Evolutionary conservation across 768 basidiomycete genomes (phyloP), one percentile per base, ranked within the genome.

Genomic region (Psilocybe cyanescens): DNA sequence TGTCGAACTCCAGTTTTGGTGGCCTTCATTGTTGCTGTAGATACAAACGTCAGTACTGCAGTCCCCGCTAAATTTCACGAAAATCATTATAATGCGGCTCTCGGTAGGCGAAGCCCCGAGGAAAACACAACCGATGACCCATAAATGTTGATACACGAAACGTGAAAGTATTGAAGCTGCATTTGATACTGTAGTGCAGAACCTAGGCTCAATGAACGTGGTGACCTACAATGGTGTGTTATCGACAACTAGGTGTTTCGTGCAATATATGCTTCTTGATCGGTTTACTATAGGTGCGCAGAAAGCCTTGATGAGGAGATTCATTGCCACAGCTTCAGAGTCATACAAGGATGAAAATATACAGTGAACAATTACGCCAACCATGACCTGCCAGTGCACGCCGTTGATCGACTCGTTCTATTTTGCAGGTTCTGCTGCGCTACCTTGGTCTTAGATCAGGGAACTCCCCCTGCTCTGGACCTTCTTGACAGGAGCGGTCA

Each of bases 201-300:
- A 71, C 8, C 76, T 83, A 51, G 82, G 80, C 7, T 69, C 75
- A 12, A 65, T 82, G 4, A 81, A 80, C 45, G 69, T 82, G 45
- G 80, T 84, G 6, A 69, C 81, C 44, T 82, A 77, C 64, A 83
- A 83, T 61, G 81, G 81, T 61, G 70, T 62, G 44, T 56, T 24
- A 24, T 24, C 24, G 24, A 24, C 24, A 24, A 24, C 24, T 0
- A 24, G 24, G 24, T 24, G 19, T 19, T 71, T 70, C 49, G 24
- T 57, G 8, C 59, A 65, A 5, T 59, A 51, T 41, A 54, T 61
- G 0, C 41, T 58, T 4, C 35, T 58, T 1, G n/a, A 35, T 7
- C 69, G 46, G 17, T 60, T 65, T 33, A 64, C 66, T 1, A 47
- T 71, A 28, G 72, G 68, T 8, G 24, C 68, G 1, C 70, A 74